Base-by-base conservation (phyloP, 1,139 yeast species). In the Debaryomyces nepalensis region DNA sequence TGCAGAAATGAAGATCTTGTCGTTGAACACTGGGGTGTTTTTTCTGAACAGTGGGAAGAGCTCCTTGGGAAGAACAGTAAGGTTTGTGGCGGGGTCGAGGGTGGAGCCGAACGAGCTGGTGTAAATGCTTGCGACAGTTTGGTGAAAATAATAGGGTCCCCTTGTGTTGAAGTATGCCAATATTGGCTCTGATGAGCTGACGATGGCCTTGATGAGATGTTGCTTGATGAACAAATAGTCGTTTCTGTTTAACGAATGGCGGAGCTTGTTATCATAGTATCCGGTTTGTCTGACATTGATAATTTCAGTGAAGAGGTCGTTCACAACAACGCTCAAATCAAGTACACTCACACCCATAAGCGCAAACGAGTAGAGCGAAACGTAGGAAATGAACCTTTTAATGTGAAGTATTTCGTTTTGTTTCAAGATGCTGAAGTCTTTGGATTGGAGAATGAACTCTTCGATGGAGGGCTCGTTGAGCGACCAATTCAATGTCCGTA, bases 401-500 rank as follows among this genome's bases (percentile, higher is more conserved):
- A 68, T 56, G 44, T 63, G 64, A 53, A 65, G 66, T 51, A 71
- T 58, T 48, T 73, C 76, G n/a, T 46, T 40, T 19, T 33, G 44
- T 11, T 55, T 48, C 11, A 53, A 38, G 26, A 66, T 55, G 44
- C 58, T 59, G 46, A 68, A 66, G 43, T 73, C 77, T 11, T 57
- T 47, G 27, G 68, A 59, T 26, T 55, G 48, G 9, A 68, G 49
- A 35, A 73, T 55, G 49, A 63, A 82, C 51, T 82, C 85, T 44
- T 77, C 81, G 42, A 82, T 66, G 45, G 74, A 68, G 7, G 86
- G 82, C 53, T 79, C 86, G 48, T 70, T 73, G 42, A 82, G 66
- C 29, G 75, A 75, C 88, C 88, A 82, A 48, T 76, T 77, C 51
- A 82, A 68, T 0, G 87, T 81, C 41, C 73, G 72, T 49, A 82